Evolutionary conservation across 352 stramenopile species (phyloP).

Genomic region (Phytophthora europaea): DNA sequence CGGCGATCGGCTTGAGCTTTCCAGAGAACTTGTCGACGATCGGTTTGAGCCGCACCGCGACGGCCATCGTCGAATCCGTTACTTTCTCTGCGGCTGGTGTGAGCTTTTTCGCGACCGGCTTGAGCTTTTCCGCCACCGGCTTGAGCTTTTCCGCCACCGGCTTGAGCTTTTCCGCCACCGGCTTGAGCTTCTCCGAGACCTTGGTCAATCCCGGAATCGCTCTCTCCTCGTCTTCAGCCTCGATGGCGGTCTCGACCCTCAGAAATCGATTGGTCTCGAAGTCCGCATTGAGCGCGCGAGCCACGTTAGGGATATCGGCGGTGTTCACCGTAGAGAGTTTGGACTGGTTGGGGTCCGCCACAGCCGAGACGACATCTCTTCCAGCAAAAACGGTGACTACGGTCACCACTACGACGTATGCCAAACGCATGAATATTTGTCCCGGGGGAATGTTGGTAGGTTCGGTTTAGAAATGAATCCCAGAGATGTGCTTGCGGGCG

Average conservation of each 20-base stretch:
- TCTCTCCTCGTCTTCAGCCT: slow-evolving; percentile 15
- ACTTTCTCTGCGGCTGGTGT: slow-evolving; percentile 16
- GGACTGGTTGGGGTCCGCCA: background rate
- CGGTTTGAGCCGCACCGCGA: slow-evolving; percentile 25
- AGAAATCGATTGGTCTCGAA: slow-evolving; percentile 6
- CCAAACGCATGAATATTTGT: slow-evolving; percentile 11
- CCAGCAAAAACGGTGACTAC: slow-evolving; percentile 17
- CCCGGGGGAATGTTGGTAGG: background rate
- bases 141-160: slow-evolving; percentile 10
- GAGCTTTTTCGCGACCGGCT: slow-evolving; percentile 13
- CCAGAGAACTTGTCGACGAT: slow-evolving; percentile 21
- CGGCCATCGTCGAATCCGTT: slow-evolving; percentile 21
- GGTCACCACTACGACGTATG: slow-evolving; percentile 15
- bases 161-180: slow-evolving; percentile 10
- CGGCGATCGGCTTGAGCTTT: slow-evolving; percentile 31
- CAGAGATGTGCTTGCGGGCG: background rate
- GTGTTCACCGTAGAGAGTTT: background rate
- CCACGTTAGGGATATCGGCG: background rate
- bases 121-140: slow-evolving; percentile 12
- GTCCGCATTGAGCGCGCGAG: slow-evolving; percentile 2
- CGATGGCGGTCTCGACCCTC: slow-evolving; percentile 2
- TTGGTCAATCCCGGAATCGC: slow-evolving; percentile 10
- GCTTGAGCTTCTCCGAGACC: slow-evolving; percentile 20
- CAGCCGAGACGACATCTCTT: background rate
- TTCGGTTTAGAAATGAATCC: slow-evolving; percentile 9